A percentile compares a stretch with the other conserved stretches of the same genome.
These are phyloP conservation scores for Candida loeiensis DNA, from an alignment of 805 yeast genomes.

Conservation along the genomic window DNA sequence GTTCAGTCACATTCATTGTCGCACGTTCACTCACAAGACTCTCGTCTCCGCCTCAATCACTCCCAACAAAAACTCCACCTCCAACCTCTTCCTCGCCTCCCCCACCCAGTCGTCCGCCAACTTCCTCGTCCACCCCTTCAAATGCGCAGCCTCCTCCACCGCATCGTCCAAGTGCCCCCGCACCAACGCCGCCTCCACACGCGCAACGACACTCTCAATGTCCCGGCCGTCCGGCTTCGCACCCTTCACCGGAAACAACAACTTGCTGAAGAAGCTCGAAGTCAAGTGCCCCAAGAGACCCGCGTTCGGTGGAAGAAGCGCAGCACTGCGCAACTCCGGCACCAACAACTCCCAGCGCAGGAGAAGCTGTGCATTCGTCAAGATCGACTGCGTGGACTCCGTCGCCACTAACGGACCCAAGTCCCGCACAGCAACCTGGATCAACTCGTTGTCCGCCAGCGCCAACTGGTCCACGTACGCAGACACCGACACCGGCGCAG, in stretches of 20 bases:
- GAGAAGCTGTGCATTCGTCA: constrained; percentile 73
- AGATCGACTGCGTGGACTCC: constrained; percentile 49
- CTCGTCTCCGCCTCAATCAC: constrained; percentile 64
- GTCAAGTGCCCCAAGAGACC: constrained; percentile 91
- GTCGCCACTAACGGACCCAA: constrained; percentile 34
- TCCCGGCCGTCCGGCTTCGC: constrained; percentile 61
- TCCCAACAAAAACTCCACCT: constrained; percentile 75
- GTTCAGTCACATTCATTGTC: neutral
- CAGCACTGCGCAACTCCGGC: constrained; percentile 84
- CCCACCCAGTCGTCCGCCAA: constrained; percentile 89
- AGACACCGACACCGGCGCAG: constrained; percentile 21
- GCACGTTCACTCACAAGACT: constrained; percentile 18
- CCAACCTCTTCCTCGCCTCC: constrained; percentile 86
- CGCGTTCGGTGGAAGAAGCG: constrained; percentile 90
- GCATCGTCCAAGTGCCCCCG: constrained; percentile 82
- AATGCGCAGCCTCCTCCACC: constrained; percentile 83
- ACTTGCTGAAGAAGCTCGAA: constrained; percentile 70
- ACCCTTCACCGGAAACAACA: constrained; percentile 77
- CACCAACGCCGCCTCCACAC: constrained; percentile 71
- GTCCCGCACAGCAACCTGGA: constrained; percentile 29
- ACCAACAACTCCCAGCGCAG: constrained; percentile 75
- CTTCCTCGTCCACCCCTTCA: constrained; percentile 91
- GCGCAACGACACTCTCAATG: constrained; percentile 82
- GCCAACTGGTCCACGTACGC: constrained; percentile 39
- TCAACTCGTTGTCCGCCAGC: constrained; percentile 30